Conservation (phyloP, 768 basidiomycete genomes). For the Holtermannia corniformis region DNA sequence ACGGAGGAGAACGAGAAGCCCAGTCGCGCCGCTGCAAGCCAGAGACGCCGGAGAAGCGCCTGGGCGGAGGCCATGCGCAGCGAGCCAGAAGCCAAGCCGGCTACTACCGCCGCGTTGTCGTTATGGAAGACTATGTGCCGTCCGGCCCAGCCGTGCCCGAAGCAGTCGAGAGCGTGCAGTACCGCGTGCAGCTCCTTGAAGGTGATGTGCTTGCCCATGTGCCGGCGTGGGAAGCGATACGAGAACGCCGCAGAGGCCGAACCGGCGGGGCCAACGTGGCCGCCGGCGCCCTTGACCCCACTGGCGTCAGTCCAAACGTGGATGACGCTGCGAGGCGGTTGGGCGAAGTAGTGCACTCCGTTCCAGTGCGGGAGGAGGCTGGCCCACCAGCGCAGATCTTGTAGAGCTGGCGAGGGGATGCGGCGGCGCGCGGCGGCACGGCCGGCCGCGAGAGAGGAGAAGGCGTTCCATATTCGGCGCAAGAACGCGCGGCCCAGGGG, state of each 20-base stretch:
- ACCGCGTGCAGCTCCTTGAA: conserved; percentile 37
- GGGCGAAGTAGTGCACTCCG: conserved; percentile 24
- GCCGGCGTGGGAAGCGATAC: too few species aligned
- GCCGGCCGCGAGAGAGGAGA: too few species aligned
- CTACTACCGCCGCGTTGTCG: too few species aligned
- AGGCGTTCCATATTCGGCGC: too few species aligned
- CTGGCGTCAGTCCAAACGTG: conserved; percentile 41
- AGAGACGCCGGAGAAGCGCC: conserved; percentile 10
- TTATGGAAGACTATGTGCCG: conserved; percentile 35
- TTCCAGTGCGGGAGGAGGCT: conserved; percentile 36
- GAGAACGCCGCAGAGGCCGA: too few species aligned
- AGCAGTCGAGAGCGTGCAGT: conserved; percentile 36
- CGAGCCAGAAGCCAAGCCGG: too few species aligned
- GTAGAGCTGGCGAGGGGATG: conserved; percentile 21
- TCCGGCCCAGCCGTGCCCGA: conserved; percentile 29
- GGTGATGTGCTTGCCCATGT: too few species aligned
- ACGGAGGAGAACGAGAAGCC: too few species aligned
- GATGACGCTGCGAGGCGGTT: conserved; percentile 6
- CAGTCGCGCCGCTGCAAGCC: conserved; percentile 12
- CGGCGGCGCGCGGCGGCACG: conserved; percentile 19
- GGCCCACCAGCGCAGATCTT: conserved; percentile 42
- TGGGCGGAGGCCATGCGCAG: conserved; percentile 6
- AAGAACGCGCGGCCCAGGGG: too few species aligned
- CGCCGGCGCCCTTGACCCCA: conserved; percentile 34
- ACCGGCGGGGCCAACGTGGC: conserved; percentile 26